Base-by-base conservation (phyloP, 2,329 filamentous ascomycete genomes). In the Cercospora zeae-maydis region DNA sequence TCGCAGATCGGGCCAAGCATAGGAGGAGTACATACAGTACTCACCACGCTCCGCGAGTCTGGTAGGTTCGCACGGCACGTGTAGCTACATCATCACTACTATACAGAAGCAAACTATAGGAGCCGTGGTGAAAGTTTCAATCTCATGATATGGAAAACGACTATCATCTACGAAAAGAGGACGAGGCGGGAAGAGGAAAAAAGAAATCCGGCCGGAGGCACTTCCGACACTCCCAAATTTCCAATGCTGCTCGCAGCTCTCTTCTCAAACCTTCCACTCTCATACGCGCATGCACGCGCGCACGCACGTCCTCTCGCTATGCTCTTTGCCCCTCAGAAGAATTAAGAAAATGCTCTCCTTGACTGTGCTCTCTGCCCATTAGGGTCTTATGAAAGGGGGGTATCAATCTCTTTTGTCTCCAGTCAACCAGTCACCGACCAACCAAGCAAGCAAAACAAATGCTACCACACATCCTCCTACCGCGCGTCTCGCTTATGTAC, bases 161-260 rank as follows among this genome's bases (percentile, higher is more conserved):
- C 47, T 52, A 52, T 52, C 47, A 27, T 52, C 47, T 52, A 52
- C 24, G 47, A 52, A 49, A 52, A 51, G 21, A 51, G 24, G 24
- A 27, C 3, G 24, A 6, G 24, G 24, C 24, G 13, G 9, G 2
- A 11, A 24, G 21, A 30, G 30, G 7, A 31, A 31, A 33, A 30
- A 51, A 52, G 30, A 31, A n/a, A 19, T 13, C 30, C 6, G 47
- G 24, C 24, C 30, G 47, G 16, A 30, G 13, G 27, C 47, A 24
- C 24, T 30, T 19, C 47, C 13, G n/a, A 16, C 14, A 14, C 4
- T n/a, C 24, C 27, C 47, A 45, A 45, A 14, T 13, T n/a, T 13
- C 27, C 47, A 45, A 45, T 45, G 39, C 39, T 45, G 39, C 39
- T 45, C 19, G 39, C 39, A 45, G 39, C 39, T 45, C 33, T 34